Percentiles rank a stretch among this genome's conserved stretches.
Conservation (phyloP, 306 rosid species). For the Medicago arabica region DNA sequence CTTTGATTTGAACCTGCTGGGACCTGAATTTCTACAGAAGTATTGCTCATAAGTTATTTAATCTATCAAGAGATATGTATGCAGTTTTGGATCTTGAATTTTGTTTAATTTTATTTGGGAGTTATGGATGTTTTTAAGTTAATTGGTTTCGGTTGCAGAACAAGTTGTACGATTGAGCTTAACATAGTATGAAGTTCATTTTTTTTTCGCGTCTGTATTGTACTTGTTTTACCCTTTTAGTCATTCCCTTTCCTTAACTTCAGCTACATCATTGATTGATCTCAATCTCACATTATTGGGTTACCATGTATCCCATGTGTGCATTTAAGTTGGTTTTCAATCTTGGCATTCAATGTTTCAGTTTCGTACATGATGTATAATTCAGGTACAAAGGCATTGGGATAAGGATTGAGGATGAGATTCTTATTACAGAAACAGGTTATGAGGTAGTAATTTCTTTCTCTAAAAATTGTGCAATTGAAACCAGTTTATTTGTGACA, state of each 20-base stretch:
- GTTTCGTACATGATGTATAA: conserved; percentile 33
- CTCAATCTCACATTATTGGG: conserved; percentile 29
- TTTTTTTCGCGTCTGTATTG: neutral
- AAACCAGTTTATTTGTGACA: conserved; percentile 23
- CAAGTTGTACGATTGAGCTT: conserved; percentile 19
- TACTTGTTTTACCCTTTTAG: conserved; percentile 1
- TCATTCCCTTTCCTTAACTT: conserved; percentile 33
- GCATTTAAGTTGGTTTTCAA: conserved; percentile 32
- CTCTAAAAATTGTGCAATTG: neutral
- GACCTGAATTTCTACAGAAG: conserved; percentile 21
- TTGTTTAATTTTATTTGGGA: conserved; percentile 2
- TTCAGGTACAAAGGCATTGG: conserved; percentile 83
- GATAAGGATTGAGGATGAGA: conserved; percentile 93
- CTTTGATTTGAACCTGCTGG: neutral
- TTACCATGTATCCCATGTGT: conserved; percentile 17
- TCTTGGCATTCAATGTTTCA: conserved; percentile 45
- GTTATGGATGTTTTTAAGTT: conserved; percentile 30
- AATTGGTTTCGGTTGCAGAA: conserved; percentile 9
- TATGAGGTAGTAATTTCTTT: conserved; percentile 67
- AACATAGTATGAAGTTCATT: neutral
- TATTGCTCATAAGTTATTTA: conserved; percentile 3
- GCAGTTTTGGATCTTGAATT: conserved; percentile 17
- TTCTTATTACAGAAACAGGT: conserved; percentile 80
- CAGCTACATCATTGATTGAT: conserved; percentile 9
- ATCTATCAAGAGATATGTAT: conserved; percentile 19